Evolutionary conservation across 2,329 filamentous ascomycete species (phyloP).

Genomic region (Colletotrichum camelliae): DNA sequence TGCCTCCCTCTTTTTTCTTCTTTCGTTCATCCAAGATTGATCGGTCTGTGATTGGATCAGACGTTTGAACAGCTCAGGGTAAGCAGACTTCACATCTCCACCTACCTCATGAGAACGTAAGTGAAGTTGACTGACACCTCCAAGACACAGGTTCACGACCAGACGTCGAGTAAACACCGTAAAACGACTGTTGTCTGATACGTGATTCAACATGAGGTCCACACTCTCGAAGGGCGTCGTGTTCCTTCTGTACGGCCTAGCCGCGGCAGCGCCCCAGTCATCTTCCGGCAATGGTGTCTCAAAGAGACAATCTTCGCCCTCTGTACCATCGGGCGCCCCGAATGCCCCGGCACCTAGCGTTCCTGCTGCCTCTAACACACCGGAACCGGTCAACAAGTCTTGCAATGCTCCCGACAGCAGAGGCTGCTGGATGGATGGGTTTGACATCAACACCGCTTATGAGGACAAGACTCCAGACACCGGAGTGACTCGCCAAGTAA

Average conservation of each 20-base stretch:
- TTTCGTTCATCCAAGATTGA: neutral
- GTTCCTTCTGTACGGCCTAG: constrained; percentile 10
- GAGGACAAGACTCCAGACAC: constrained; percentile 37
- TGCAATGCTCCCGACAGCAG: constrained; percentile 28
- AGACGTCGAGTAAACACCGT: neutral
- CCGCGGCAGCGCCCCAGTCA: neutral
- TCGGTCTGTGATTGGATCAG: neutral
- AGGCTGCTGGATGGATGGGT: constrained; percentile 29
- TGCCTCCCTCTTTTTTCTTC: neutral
- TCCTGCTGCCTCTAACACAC: neutral
- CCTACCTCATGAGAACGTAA: neutral
- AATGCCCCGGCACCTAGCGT: neutral
- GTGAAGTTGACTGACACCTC: neutral
- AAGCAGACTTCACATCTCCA: neutral
- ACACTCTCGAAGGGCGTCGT: constrained; percentile 1
- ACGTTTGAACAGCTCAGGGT: neutral
- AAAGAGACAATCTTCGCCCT: neutral
- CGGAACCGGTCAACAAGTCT: neutral
- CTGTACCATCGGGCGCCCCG: neutral
- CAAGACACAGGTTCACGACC: neutral
- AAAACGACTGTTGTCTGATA: neutral
- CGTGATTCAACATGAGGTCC: constrained; percentile 2
- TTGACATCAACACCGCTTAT: constrained; percentile 32
- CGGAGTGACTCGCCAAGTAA: constrained; percentile 20
- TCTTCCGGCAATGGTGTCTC: neutral